These are phyloP conservation scores for Lichtheimia ramosa DNA, from an alignment of 371 early-diverging fungal genomes.

Conservation along the genomic window DNA sequence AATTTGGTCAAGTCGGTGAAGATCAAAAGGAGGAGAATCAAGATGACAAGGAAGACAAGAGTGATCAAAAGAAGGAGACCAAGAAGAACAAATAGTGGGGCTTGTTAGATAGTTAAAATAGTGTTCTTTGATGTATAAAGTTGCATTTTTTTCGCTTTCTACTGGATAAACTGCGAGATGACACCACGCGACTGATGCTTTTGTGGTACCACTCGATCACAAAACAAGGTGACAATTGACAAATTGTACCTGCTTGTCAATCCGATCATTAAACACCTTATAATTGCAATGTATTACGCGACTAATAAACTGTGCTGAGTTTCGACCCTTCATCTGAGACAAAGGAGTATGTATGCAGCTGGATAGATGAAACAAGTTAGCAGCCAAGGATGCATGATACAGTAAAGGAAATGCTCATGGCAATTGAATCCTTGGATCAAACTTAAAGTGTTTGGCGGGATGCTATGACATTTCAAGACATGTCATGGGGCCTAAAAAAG, in stretches of 20 bases:
- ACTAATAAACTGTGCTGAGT: neutral
- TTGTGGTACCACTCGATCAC: neutral
- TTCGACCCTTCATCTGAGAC: neutral
- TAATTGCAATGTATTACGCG: neutral
- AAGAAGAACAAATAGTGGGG: constrained; percentile 33
- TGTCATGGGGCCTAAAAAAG: no score
- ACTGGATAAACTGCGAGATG: neutral
- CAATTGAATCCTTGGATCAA: no score
- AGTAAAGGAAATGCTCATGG: neutral
- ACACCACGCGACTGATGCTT: neutral
- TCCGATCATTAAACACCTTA: neutral
- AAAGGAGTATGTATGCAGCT: neutral
- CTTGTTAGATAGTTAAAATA: neutral
- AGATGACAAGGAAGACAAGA: constrained; percentile 12
- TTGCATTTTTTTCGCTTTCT: neutral
- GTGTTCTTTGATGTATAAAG: neutral
- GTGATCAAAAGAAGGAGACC: constrained; percentile 17
- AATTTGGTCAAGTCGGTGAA: constrained; percentile 86
- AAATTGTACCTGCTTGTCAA: neutral
- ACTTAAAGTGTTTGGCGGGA: no score
- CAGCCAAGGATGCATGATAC: neutral
- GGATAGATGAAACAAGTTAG: neutral
- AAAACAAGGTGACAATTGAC: neutral
- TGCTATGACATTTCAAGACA: no score
- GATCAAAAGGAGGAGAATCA: constrained; percentile 10